Percentiles rank a stretch among this genome's conserved stretches.
Evolutionary conservation across 257 asterid species (phyloP).

Genomic region (Solanum virginianum): DNA sequence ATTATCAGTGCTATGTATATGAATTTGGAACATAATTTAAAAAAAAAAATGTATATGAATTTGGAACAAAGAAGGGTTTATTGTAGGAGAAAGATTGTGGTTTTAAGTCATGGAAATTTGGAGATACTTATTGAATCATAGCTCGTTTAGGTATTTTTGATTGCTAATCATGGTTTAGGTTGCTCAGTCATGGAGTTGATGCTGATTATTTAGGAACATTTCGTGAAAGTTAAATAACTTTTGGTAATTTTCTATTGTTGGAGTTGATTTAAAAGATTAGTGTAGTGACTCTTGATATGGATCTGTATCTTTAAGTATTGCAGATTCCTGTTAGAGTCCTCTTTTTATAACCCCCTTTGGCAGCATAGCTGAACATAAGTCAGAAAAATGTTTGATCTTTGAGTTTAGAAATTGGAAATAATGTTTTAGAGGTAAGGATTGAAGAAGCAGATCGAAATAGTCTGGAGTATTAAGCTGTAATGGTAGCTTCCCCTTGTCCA

Average conservation of each 20-base stretch:
- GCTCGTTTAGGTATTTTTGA: neutral
- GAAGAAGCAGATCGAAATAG: neutral
- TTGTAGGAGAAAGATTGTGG: neutral
- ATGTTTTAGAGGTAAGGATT: neutral
- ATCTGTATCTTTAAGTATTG: neutral
- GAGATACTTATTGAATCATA: neutral
- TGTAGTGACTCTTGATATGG: neutral
- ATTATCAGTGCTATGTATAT: neutral
- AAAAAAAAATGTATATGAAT: neutral
- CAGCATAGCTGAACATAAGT: neutral
- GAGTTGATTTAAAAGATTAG: neutral
- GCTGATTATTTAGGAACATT: neutral
- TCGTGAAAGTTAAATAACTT: neutral
- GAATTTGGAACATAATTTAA: neutral
- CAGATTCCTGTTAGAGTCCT: neutral
- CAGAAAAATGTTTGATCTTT: neutral
- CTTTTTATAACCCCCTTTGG: neutral
- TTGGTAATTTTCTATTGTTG: neutral
- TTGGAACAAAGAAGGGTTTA: neutral
- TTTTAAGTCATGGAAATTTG: neutral
- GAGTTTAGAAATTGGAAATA: neutral
- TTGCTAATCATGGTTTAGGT: neutral
- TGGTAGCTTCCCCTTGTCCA: neutral
- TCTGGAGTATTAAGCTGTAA: neutral
- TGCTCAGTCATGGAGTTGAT: neutral